These are phyloP conservation scores for Penicillium subrubescens DNA, from an alignment of 495 filamentous ascomycete species.

Conservation along the genomic window DNA sequence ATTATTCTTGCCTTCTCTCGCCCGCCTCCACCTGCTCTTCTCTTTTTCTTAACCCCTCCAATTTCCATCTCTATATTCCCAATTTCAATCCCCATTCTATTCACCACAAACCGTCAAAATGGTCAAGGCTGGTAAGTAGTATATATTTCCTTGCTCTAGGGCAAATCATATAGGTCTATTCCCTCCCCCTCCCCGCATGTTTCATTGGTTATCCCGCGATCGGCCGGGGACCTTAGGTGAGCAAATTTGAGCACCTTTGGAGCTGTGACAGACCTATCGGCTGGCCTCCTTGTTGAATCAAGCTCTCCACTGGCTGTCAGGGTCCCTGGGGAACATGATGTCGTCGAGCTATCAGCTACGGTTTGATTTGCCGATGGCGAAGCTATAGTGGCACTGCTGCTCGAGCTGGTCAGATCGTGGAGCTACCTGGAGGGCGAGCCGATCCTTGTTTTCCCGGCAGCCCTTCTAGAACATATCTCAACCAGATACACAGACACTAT, in stretches of 20 bases:
- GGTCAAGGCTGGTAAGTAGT: slow-evolving; percentile 89
- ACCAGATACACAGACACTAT: neutral
- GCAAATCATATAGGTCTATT: neutral
- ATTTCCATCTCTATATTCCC: slow-evolving; percentile 8
- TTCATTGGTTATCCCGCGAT: slow-evolving; percentile 5
- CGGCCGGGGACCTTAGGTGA: slow-evolving; percentile 45
- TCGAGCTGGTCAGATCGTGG: neutral
- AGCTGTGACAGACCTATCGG: slow-evolving; percentile 38
- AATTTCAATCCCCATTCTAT: slow-evolving; percentile 18
- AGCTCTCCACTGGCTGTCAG: slow-evolving; percentile 16
- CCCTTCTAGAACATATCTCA: slow-evolving; percentile 12
- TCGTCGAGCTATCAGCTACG: neutral
- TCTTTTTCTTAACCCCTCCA: slow-evolving; percentile 14
- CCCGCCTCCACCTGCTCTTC: slow-evolving; percentile 13
- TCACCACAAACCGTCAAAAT: slow-evolving; percentile 62
- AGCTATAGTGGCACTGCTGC: neutral
- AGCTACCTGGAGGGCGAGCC: neutral
- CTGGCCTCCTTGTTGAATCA: slow-evolving; percentile 15
- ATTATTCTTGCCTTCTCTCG: slow-evolving; percentile 28
- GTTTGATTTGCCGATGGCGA: neutral
- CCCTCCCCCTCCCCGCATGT: neutral
- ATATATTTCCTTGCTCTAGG: slow-evolving; percentile 10
- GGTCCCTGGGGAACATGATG: neutral
- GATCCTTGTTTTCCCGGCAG: slow-evolving; percentile 2
- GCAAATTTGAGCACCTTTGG: slow-evolving; percentile 60